Conservation (phyloP, 164 flowering plant species). For the Platanus orientalis region DNA sequence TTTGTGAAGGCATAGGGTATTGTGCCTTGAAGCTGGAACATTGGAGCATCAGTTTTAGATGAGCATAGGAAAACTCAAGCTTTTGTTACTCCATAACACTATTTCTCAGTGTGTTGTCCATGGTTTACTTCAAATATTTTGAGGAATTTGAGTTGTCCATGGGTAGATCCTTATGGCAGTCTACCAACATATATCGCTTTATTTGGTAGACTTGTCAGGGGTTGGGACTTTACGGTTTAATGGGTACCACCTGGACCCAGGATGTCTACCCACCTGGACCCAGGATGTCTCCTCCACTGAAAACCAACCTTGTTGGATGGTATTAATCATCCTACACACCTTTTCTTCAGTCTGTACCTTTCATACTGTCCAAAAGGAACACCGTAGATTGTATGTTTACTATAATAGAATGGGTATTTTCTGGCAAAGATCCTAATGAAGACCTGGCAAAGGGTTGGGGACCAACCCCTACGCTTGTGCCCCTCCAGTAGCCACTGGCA, state of each 20-base stretch:
- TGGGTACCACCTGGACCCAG: not conserved
- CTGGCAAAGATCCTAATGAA: not conserved
- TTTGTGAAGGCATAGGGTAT: too few relatives aligned
- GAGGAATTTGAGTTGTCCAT: not conserved
- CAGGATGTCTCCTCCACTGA: not conserved
- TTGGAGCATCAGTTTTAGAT: too few relatives aligned
- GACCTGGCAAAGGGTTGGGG: not conserved
- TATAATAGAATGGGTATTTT: not conserved
- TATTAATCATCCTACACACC: not conserved
- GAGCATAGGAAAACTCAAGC: not conserved
- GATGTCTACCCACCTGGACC: too few relatives aligned
- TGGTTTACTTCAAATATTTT: too few relatives aligned
- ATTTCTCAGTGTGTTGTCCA: too few relatives aligned
- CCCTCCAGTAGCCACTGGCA: too few relatives aligned
- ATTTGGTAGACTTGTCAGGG: not conserved
- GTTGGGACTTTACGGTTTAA: not conserved
- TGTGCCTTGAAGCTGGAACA: too few relatives aligned
- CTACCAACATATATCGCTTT: too few relatives aligned
- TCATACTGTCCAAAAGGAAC: not conserved
- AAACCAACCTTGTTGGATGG: not conserved
- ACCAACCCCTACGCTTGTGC: too few relatives aligned
- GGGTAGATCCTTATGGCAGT: not conserved
- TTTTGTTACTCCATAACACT: not conserved
- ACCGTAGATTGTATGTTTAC: not conserved
- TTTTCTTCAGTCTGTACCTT: not conserved